These are phyloP conservation scores for Deuterostichococcus epilithicus DNA, from an alignment of 139 green algal genomes.

Conservation along the genomic window DNA sequence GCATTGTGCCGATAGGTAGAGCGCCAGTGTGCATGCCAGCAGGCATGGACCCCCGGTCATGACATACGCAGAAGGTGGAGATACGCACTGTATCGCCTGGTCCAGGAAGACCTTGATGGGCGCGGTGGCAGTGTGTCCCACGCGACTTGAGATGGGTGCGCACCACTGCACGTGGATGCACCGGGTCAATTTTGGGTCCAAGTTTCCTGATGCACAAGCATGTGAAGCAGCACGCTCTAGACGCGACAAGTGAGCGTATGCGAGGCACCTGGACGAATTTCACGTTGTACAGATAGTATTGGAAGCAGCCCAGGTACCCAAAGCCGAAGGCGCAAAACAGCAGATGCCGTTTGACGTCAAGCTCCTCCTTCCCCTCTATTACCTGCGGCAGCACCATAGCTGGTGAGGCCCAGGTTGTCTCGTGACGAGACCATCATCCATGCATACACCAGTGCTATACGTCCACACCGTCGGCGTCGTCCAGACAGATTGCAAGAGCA, in stretches of 20 bases:
- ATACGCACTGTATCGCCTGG: conserved; percentile 69
- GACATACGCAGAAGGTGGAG: not conserved
- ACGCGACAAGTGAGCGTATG: too few relatives aligned
- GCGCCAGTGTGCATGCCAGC: too few relatives aligned
- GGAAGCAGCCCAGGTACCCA: conserved; percentile 78
- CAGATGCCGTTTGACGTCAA: conserved; percentile 74
- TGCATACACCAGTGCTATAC: too few relatives aligned
- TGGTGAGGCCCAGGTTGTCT: not conserved
- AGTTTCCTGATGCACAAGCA: not conserved
- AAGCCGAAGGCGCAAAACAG: conserved; percentile 81
- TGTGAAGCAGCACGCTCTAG: too few relatives aligned
- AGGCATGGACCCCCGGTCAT: too few relatives aligned
- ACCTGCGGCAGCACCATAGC: conserved; percentile 41
- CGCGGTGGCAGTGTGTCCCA: conserved; percentile 65
- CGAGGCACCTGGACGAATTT: conserved; percentile 46
- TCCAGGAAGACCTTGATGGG: conserved; percentile 85
- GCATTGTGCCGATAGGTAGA: too few relatives aligned
- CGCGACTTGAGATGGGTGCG: conserved; percentile 49
- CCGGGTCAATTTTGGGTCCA: not conserved
- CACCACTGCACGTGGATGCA: conserved; percentile 45
- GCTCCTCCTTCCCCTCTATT: conserved; percentile 63
- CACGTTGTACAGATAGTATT: conserved; percentile 86
- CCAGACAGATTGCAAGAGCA: not conserved
- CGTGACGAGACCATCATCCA: not conserved
- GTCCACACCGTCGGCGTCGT: not conserved